phyloP scores from a whole-genome alignment of 83 land plant genomes.

The Diphasiastrum complanatum region DNA sequence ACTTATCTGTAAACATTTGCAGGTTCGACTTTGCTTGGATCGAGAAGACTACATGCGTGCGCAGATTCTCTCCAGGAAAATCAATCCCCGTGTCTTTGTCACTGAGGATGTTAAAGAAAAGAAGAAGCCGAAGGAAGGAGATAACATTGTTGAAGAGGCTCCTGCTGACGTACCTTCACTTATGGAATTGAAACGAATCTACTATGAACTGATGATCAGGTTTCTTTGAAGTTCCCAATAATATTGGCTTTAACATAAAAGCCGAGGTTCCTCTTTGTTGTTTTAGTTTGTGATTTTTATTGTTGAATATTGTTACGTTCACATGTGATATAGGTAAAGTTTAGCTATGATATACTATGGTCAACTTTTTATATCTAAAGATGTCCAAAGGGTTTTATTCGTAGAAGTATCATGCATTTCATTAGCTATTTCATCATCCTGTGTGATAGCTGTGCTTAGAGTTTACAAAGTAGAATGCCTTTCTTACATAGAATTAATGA shows the following conservation, averaged over 20 bases:
- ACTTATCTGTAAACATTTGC: neutral
- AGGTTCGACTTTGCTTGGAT: conserved; percentile 93
- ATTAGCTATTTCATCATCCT: no score
- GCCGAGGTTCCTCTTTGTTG: neutral
- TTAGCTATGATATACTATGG: no score
- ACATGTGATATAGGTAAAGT: no score
- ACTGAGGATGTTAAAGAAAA: conserved; percentile 64
- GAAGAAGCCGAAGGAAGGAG: conserved; percentile 98
- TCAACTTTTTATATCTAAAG: no score
- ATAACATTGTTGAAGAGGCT: conserved; percentile 76
- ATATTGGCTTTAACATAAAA: neutral
- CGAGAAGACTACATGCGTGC: conserved; percentile 97
- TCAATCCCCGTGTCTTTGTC: conserved; percentile 82
- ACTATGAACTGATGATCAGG: conserved; percentile 95
- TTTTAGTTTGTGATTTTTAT: neutral
- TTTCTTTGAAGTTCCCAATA: conserved; percentile 16
- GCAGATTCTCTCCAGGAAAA: conserved; percentile 90
- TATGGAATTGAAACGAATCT: conserved; percentile 71
- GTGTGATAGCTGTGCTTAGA: no score
- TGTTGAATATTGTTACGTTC: neutral
- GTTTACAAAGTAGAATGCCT: no score
- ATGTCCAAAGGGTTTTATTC: no score
- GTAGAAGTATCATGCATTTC: no score
- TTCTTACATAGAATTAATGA: no score
- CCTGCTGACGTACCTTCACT: conserved; percentile 88